These are phyloP conservation scores for Mortierella sp. DNA, from an alignment of 371 early-diverging fungal species.

Conservation along the genomic window DNA sequence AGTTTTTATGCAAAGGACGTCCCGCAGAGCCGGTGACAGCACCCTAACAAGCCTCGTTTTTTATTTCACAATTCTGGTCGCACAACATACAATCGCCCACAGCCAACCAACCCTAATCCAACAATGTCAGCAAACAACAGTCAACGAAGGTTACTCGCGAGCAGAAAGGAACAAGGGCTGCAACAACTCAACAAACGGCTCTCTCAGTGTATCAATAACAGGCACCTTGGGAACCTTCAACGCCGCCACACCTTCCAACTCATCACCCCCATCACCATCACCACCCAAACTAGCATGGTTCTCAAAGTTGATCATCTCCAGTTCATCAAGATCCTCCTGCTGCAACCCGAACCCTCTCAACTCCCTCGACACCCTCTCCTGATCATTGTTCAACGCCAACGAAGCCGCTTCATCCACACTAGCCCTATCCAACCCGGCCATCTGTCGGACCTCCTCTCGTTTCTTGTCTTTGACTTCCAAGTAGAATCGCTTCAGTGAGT, in stretches of 20 bases:
- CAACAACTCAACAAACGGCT: conserved; percentile 45
- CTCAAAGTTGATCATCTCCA: conserved; percentile 52
- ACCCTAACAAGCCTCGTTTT: background rate
- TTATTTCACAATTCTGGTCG: too few species aligned
- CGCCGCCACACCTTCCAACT: conserved; percentile 4
- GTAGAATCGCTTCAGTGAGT: conserved; percentile 33
- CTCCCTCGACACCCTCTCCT: conserved; percentile 34
- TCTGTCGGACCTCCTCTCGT: conserved; percentile 42
- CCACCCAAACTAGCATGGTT: conserved; percentile 9
- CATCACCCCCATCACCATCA: conserved; percentile 18
- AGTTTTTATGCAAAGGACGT: conserved; percentile 12
- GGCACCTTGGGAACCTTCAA: conserved; percentile 43
- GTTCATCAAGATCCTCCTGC: conserved; percentile 52
- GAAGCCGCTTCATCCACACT: background rate
- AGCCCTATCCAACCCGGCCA: conserved; percentile 44
- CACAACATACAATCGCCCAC: too few species aligned
- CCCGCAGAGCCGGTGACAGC: background rate
- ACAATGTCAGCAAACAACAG: background rate
- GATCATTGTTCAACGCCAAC: background rate
- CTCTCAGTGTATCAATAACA: conserved; percentile 35
- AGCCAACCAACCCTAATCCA: background rate
- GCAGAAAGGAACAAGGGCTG: conserved; percentile 44
- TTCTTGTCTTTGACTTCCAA: conserved; percentile 42
- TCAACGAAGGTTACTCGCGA: conserved; percentile 24
- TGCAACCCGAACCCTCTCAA: conserved; percentile 40